Conservation (phyloP, 2,329 filamentous ascomycete species). For the Chaetomium olivaceum region DNA sequence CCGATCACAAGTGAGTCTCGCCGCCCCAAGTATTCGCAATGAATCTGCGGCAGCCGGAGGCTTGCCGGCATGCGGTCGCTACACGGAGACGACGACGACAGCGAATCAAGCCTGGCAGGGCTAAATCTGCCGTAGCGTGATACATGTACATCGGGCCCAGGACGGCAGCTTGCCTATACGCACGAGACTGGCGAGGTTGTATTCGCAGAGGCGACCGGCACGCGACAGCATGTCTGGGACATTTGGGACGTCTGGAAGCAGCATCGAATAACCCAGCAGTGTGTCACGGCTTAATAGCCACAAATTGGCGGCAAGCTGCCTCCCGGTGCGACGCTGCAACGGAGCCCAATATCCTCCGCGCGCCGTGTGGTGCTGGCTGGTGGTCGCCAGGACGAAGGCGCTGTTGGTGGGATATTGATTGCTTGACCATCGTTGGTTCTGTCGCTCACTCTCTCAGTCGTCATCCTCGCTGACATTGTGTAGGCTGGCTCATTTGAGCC, state of each 20-base stretch:
- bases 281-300: conserved; percentile 23
- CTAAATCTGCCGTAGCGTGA: conserved; percentile 28
- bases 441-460: conserved; percentile 1
- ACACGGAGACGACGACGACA: conserved; percentile 12
- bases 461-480: not conserved
- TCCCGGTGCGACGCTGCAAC: conserved; percentile 18
- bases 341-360: not conserved
- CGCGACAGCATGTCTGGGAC: conserved; percentile 22
- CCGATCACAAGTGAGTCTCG: conserved; percentile 2
- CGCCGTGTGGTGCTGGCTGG: conserved; percentile 1
- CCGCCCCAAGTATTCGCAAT: conserved; percentile 21
- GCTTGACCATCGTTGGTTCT: conserved; percentile 8
- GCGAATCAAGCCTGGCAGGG: conserved; percentile 25
- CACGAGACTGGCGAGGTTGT: conserved; percentile 25
- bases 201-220: conserved; percentile 21
- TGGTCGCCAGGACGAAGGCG: not conserved
- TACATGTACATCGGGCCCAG: conserved; percentile 15
- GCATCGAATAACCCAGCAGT: conserved; percentile 25
- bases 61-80: conserved; percentile 25
- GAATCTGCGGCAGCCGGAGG: conserved; percentile 28
- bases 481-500: conserved; percentile 15
- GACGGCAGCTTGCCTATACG: conserved; percentile 27
- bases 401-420: conserved; percentile 7
- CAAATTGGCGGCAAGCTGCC: conserved; percentile 19
- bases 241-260: conserved; percentile 25